These are phyloP conservation scores for Drosera capensis DNA, from an alignment of 148 eudicot species.

Conservation along the genomic window DNA sequence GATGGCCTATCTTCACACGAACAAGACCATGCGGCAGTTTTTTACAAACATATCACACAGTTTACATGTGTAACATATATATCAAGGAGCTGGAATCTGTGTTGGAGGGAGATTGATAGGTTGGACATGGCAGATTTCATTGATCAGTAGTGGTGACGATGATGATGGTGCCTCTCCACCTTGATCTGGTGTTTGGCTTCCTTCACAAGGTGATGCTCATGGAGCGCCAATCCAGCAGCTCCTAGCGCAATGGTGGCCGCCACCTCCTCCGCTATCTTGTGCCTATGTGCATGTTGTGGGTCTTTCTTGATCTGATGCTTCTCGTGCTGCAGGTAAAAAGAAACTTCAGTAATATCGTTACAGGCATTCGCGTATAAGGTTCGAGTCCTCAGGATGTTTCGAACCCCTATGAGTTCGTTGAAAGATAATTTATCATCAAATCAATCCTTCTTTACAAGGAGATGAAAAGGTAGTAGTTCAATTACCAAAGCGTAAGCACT, in stretches of 20 bases:
- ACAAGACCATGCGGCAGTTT: no score
- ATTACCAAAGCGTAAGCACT: constrained; percentile 6
- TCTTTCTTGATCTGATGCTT: constrained; percentile 33
- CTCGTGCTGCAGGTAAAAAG: constrained; percentile 18
- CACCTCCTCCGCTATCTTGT: constrained; percentile 19
- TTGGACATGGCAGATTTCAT: no score
- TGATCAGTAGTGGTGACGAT: constrained; percentile 5
- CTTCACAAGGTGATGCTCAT: constrained; percentile 26
- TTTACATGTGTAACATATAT: no score
- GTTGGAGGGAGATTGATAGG: no score
- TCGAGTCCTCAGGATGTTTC: no score
- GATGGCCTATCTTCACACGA: no score
- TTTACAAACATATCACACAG: no score
- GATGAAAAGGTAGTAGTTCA: not conserved
- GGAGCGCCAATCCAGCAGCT: constrained; percentile 26
- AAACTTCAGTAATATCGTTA: not conserved
- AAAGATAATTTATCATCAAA: not conserved
- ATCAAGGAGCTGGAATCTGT: no score
- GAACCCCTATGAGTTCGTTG: not conserved
- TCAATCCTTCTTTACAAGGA: not conserved
- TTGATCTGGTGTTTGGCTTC: constrained; percentile 17
- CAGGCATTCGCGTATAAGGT: no score
- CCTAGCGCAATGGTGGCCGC: constrained; percentile 21
- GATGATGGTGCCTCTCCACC: constrained; percentile 18
- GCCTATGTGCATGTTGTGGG: constrained; percentile 23